Evolutionary conservation across 108 stramenopile species (phyloP), one percentile per base, ranked within the genome.

Genomic region (Skeletonema potamos): DNA sequence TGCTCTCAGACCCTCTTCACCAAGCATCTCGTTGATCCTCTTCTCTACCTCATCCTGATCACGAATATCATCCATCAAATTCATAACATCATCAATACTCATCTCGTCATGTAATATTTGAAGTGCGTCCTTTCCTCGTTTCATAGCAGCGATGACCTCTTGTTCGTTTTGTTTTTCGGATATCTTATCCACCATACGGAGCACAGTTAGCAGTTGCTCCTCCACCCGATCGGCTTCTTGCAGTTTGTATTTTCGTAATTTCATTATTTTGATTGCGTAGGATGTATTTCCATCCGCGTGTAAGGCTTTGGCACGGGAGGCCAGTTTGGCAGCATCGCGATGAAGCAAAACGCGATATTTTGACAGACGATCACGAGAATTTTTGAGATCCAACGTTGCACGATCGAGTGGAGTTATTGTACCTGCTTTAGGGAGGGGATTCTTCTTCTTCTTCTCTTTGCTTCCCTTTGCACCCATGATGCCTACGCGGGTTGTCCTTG

Each of bases 381-480:
- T 93, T 78, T 97, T 97, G 67, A 97, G 84, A 68, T 97, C 96
- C 48, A 97, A 79, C 1, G 90, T 79, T 11, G 96, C 93, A 4
- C 93, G 86, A 72, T 97, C 96, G 54, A 89, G 75, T 15, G 84
- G 75, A 15, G 79, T 85, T 55, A 89, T 86, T 32, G 81, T 78
- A 13, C 68, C 79, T 22, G 56, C 62, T 54, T 62, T 63, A 0
- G 70, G 64, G 15, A 32, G 10, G 22, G 59, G 20, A 22, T 15
- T 3, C 15, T 41, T 41, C 39, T 15, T 3, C 15, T 41, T 41
- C 39, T 41, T 41, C 15, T n/a, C 39, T n/a, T 41, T 41, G 4
- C 39, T 41, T 3, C 39, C 15, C 39, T n/a, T 41, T 41, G 15
- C 39, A 2, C 39, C 39, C 39, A 41, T 41, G 39, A n/a, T n/a